Percentiles rank a stretch among this genome's conserved stretches.
phyloP scores from a whole-genome alignment of 331 rosid species.

The Telfairia occidentalis region DNA sequence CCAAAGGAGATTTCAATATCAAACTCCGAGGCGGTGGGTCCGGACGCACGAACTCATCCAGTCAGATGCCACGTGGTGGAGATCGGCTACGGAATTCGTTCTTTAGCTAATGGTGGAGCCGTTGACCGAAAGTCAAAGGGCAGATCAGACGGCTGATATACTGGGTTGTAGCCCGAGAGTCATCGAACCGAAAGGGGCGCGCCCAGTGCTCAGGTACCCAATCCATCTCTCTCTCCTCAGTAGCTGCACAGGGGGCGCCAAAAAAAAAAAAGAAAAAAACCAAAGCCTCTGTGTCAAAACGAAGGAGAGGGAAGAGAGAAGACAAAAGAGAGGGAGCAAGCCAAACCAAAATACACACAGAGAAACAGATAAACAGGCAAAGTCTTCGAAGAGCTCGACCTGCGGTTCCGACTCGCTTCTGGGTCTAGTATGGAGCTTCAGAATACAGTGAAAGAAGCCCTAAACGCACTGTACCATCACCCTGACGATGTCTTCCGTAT shows the following conservation, averaged over 20 bases:
- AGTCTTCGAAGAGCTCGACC: constrained; percentile 13
- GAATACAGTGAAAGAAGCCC: constrained; percentile 92
- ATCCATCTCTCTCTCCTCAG: constrained; percentile 23
- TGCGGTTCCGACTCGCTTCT: constrained; percentile 8
- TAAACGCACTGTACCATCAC: constrained; percentile 95
- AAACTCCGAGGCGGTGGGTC: constrained; percentile 2
- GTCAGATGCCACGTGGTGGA: constrained; percentile 34
- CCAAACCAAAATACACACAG: neutral
- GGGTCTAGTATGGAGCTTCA: constrained; percentile 70
- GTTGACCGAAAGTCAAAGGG: constrained; percentile 35
- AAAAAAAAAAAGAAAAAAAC: constrained; percentile 20
- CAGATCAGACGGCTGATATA: constrained; percentile 38
- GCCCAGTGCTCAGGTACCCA: constrained; percentile 8
- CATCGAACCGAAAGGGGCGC: constrained; percentile 20
- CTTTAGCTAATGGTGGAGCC: neutral
- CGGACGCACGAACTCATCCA: constrained; percentile 10
- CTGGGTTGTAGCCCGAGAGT: neutral
- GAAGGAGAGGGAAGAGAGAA: neutral
- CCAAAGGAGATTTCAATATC: neutral
- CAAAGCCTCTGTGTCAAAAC: constrained; percentile 23
- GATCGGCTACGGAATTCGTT: neutral
- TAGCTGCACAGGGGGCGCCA: constrained; percentile 59
- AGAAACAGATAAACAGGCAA: constrained; percentile 8
- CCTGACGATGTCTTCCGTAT: constrained; percentile 78
- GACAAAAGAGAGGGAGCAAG: neutral